Evolutionary conservation across 176 grass and related monocot species (phyloP).

Genomic region (Paspalum vaginatum): DNA sequence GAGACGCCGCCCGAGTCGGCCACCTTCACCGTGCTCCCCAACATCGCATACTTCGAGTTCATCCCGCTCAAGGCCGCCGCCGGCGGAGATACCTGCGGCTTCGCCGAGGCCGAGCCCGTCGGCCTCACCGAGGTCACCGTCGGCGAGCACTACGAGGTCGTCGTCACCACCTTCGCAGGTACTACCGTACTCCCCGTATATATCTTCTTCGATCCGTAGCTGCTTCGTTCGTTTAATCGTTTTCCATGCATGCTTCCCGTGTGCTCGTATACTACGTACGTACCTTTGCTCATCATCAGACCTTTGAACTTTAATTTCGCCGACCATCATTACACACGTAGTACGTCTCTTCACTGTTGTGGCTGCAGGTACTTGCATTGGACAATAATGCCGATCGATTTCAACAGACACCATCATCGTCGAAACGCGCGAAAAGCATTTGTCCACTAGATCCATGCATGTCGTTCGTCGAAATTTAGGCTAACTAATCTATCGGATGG

Average conservation of each 20-base stretch:
- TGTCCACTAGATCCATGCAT: too few species aligned
- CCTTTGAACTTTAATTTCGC: too few species aligned
- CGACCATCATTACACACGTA: neutral
- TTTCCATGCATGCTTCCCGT: neutral
- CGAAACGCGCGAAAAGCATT: neutral
- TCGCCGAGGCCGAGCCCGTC: slow-evolving; percentile 56
- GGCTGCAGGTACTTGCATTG: neutral
- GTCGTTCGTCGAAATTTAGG: neutral
- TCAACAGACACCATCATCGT: neutral
- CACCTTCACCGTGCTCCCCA: slow-evolving; percentile 80
- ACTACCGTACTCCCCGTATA: neutral
- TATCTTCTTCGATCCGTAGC: neutral
- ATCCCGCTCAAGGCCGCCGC: slow-evolving; percentile 47
- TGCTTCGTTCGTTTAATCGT: neutral
- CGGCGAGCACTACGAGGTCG: slow-evolving; percentile 84
- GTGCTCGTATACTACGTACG: too few species aligned
- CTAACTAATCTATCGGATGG: too few species aligned
- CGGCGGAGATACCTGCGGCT: slow-evolving; percentile 2
- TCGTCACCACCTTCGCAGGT: slow-evolving; percentile 95
- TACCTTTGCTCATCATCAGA: neutral
- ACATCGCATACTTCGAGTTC: slow-evolving; percentile 96
- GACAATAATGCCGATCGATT: neutral
- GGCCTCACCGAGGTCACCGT: slow-evolving; percentile 71
- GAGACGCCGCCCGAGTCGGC: slow-evolving; percentile 56
- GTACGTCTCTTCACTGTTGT: neutral